Evolutionary conservation across 2,329 filamentous ascomycete species (phyloP).

Genomic region (Penicillium sp.): DNA sequence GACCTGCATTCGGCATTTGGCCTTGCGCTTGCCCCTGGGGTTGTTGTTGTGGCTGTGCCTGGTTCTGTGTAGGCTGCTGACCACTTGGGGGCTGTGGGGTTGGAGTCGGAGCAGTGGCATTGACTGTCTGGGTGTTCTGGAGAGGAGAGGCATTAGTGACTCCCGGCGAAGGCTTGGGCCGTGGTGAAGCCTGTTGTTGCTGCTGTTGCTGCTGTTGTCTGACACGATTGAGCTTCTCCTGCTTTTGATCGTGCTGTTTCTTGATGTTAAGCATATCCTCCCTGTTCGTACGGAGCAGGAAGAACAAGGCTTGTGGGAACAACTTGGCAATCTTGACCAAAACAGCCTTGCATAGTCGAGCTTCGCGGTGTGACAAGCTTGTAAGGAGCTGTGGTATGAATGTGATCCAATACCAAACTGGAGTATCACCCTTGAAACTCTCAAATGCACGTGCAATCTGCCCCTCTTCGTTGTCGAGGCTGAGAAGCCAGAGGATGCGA

Average conservation of each 20-base stretch:
- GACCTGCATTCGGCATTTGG: no score
- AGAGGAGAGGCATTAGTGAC: conserved; percentile 36
- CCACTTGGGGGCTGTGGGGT: conserved; percentile 20
- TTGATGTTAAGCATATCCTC: conserved; percentile 91
- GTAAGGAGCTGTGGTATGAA: conserved; percentile 97
- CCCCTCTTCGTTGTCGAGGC: conserved; percentile 79
- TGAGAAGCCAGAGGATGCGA: conserved; percentile 88
- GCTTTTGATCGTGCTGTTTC: conserved; percentile 65
- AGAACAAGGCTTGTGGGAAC: conserved; percentile 92
- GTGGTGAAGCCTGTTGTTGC: conserved; percentile 35
- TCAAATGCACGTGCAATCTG: conserved; percentile 79
- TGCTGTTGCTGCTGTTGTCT: conserved; percentile 55
- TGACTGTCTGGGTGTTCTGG: conserved; percentile 38
- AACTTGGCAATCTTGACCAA: conserved; percentile 88
- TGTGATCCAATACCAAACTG: conserved; percentile 99
- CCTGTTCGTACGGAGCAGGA: conserved; percentile 81
- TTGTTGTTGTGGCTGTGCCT: conserved; percentile 17
- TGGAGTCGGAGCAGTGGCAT: conserved; percentile 21
- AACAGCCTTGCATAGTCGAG: conserved; percentile 73
- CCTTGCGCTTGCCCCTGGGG: conserved; percentile 18
- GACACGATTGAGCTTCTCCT: conserved; percentile 51
- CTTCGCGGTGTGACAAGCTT: conserved; percentile 84
- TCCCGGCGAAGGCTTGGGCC: conserved; percentile 34
- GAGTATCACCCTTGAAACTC: conserved; percentile 92
- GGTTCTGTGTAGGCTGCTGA: conserved; percentile 21